Conservation (phyloP, 2,329 filamentous ascomycete species). For the Aspergillus thermomutatus region DNA sequence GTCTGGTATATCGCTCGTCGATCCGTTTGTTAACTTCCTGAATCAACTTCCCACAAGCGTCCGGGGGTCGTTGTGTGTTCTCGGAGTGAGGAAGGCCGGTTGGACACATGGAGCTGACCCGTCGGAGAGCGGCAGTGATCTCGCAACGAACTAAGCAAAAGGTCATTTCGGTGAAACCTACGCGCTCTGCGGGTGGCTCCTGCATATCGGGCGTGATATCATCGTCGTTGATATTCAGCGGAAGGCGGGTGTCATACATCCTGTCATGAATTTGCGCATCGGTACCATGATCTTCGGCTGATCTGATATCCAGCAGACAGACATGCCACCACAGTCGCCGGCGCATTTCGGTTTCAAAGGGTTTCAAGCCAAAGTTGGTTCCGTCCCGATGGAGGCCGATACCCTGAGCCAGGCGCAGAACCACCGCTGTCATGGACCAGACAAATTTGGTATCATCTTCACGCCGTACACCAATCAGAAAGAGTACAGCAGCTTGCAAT, state of each 20-base stretch:
- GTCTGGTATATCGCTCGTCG: constrained; percentile 53
- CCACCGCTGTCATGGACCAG: constrained; percentile 42
- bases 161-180: constrained; percentile 54
- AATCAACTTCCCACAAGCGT: constrained; percentile 46
- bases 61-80: constrained; percentile 17
- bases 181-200: constrained; percentile 47
- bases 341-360: constrained; percentile 52
- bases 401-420: constrained; percentile 42
- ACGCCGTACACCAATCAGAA: constrained; percentile 50
- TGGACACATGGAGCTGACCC: constrained; percentile 36
- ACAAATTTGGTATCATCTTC: constrained; percentile 42
- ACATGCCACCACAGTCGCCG: constrained; percentile 53
- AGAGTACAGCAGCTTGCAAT: constrained; percentile 61
- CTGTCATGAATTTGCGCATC: constrained; percentile 44
- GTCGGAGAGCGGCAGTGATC: constrained; percentile 44
- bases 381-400: constrained; percentile 53
- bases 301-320: constrained; percentile 46
- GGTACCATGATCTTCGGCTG: constrained; percentile 49
- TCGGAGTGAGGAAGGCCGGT: constrained; percentile 19
- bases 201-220: constrained; percentile 49
- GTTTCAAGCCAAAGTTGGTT: constrained; percentile 43
- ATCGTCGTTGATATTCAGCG: constrained; percentile 52
- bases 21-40: constrained; percentile 53
- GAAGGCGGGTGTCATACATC: constrained; percentile 47
- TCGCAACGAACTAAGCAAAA: constrained; percentile 53